These are phyloP conservation scores for Epithemia pelagica DNA, from an alignment of 108 stramenopile species.

Conservation along the genomic window DNA sequence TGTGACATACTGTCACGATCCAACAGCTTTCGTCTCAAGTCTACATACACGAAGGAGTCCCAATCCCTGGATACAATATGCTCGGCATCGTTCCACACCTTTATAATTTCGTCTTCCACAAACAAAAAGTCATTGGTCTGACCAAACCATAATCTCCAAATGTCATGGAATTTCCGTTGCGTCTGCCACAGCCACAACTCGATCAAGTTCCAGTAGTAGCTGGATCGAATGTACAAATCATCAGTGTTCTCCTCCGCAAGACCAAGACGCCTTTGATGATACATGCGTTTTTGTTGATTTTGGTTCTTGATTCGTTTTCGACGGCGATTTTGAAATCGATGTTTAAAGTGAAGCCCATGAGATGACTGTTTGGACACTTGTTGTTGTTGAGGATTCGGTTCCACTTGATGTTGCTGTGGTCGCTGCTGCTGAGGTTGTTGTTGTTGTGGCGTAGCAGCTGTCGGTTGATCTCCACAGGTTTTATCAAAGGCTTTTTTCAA, in stretches of 20 bases:
- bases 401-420: background rate
- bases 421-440: background rate
- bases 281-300: background rate
- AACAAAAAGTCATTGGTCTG: constrained; percentile 7
- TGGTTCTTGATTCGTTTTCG: background rate
- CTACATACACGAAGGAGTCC: background rate
- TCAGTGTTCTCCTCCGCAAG: background rate
- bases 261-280: background rate
- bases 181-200: background rate
- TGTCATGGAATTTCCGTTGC: background rate
- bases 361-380: background rate
- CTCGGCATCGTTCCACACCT: constrained; percentile 28
- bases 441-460: background rate
- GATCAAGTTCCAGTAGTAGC: no score
- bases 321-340: background rate
- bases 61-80: constrained; percentile 14
- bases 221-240: background rate
- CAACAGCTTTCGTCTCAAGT: background rate
- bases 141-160: background rate
- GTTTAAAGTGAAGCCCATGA: background rate
- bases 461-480: constrained; percentile 43
- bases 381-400: background rate
- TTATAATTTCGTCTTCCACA: constrained; percentile 34
- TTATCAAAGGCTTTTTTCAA: constrained; percentile 75
- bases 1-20: background rate